Evolutionary conservation across 495 filamentous ascomycete genomes (phyloP), one percentile per base, ranked within the genome.

Genomic region (Apodospora peruviana): DNA sequence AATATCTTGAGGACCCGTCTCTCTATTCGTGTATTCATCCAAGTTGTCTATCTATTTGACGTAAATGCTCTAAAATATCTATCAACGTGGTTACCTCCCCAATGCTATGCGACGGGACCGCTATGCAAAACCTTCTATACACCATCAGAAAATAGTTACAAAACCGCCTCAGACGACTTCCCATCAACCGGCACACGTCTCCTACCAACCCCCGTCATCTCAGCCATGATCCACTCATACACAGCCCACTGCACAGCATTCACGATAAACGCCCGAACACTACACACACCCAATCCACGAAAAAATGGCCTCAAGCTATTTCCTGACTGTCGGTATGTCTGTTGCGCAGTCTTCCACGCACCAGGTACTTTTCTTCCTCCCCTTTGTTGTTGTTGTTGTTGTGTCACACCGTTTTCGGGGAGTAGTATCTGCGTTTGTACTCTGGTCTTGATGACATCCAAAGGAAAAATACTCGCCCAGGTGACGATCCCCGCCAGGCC

Each of bases 401-500:
- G n/a, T n/a, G n/a, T n/a, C n/a, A 23, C 2, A 19, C 18, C 39
- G 5, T 11, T 20, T 2, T 11, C 39, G 8, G 18, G 14, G 19
- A 22, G 19, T 4, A 22, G 8, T 11, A n/a, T 46, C 57, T 89
- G 84, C 5, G 83, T 81, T 63, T 95, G 90, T 39, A 95, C 75
- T 44, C 87, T 65, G 4, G 91, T 95, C 72, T 96, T 96, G 52
- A 95, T 71, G 45, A 95, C 84, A 63, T 95, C 90, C 32, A 96
- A 60, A 14, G 90, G 90, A 53, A 93, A 96, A 16, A 95, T 80
- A 36, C 85, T 89, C 9, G 82, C 76, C 90, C 90, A 96, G 1
- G 87, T 91, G 16, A 84, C 78, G 24, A 93, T 75, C 2, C 90
- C 91, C 5, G 91, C 90, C 40, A 95, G 59, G 10, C 90, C 90